phyloP scores from a whole-genome alignment of 2,329 filamentous ascomycete genomes.

The Boeremia exigua region DNA sequence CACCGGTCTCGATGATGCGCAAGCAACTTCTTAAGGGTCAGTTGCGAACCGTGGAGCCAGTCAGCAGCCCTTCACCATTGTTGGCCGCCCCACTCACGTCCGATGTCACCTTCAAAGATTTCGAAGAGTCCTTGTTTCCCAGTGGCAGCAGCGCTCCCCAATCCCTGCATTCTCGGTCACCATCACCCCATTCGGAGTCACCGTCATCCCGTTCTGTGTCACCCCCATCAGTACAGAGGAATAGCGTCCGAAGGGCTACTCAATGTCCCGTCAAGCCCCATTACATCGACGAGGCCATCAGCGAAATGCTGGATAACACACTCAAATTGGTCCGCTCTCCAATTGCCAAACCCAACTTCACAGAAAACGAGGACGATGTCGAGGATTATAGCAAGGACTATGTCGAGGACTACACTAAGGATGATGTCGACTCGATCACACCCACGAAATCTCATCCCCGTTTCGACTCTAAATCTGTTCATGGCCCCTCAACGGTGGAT shows the following conservation, averaged over 20 bases:
- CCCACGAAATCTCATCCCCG: too few relatives aligned
- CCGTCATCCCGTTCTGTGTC: not conserved
- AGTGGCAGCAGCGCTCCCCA: slow-evolving; percentile 2
- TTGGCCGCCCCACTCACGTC: not conserved
- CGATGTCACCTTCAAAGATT: not conserved
- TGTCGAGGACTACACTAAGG: too few relatives aligned
- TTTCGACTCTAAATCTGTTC: too few relatives aligned
- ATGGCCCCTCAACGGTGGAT: too few relatives aligned
- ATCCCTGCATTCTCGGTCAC: not conserved
- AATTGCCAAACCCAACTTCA: not conserved
- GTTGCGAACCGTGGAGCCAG: not conserved
- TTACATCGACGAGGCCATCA: slow-evolving; percentile 27
- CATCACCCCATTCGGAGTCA: not conserved
- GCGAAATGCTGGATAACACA: slow-evolving; percentile 33
- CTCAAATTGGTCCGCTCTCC: slow-evolving; percentile 24
- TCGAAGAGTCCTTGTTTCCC: not conserved
- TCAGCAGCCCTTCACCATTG: not conserved
- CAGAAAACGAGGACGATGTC: not conserved
- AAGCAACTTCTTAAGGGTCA: slow-evolving; percentile 11
- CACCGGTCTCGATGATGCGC: not conserved
- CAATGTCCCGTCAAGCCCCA: slow-evolving; percentile 22
- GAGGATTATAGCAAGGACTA: too few relatives aligned
- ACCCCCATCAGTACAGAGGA: slow-evolving; percentile 8
- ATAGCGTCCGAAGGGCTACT: slow-evolving; percentile 22
- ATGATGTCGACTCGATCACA: too few relatives aligned